Evolutionary conservation across 179 eudicot species (phyloP).

Genomic region (Beta macrorhiza): DNA sequence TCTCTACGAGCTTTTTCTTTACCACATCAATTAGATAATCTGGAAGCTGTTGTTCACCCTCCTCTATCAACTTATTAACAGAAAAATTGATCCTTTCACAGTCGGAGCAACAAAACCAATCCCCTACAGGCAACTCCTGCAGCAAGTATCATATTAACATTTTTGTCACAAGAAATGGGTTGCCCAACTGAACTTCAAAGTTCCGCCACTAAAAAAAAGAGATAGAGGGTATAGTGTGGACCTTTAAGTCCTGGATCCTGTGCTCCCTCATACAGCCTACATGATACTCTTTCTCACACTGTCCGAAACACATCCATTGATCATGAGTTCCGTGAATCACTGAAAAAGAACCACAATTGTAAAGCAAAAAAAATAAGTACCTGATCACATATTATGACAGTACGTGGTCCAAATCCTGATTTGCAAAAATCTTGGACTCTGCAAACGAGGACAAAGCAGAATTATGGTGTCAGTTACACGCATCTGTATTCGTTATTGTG

Average conservation of each 20-base stretch:
- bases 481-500: background rate
- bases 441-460: constrained; percentile 11
- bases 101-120: constrained; percentile 40
- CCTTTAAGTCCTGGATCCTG: constrained; percentile 38
- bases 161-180: background rate
- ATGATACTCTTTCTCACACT: constrained; percentile 53
- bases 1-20: constrained; percentile 28
- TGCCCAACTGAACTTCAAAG: background rate
- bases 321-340: background rate
- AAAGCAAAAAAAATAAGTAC: constrained; percentile 21
- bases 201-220: background rate
- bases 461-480: background rate
- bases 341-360: background rate
- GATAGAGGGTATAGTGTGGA: constrained; percentile 1
- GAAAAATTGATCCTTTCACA: constrained; percentile 31
- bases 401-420: constrained; percentile 43
- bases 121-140: constrained; percentile 44
- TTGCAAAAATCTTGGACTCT: constrained; percentile 43
- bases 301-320: constrained; percentile 16
- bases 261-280: constrained; percentile 42
- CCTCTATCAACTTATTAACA: constrained; percentile 30
- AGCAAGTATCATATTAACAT: background rate
- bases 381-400: constrained; percentile 53
- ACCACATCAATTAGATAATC: constrained; percentile 27
- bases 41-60: constrained; percentile 33